A percentile compares a stretch with the other conserved stretches of the same genome.
phyloP scores from a whole-genome alignment of 352 stramenopile genomes.

The Phytophthora ramorum region DNA sequence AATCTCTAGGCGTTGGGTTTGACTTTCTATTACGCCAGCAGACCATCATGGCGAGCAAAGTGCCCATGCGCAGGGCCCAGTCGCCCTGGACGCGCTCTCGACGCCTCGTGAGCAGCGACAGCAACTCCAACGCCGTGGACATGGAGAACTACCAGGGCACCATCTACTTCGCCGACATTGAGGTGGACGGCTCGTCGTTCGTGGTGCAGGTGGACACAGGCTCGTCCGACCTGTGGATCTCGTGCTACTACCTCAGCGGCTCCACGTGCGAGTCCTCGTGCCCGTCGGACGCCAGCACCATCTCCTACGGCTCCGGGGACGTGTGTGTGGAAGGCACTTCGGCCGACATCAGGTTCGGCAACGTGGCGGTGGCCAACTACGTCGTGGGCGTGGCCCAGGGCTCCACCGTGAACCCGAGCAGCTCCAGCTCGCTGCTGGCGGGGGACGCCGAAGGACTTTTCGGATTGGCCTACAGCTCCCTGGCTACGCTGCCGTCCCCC shows the following conservation, averaged over 20 bases:
- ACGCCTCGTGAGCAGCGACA: conserved; percentile 36
- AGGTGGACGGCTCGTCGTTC: conserved; percentile 50
- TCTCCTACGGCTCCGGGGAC: conserved; percentile 70
- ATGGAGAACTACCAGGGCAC: conserved; percentile 65
- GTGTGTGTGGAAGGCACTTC: conserved; percentile 64
- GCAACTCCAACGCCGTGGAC: conserved; percentile 42
- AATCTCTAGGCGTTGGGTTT: neutral
- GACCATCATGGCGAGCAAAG: conserved; percentile 9
- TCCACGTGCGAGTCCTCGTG: conserved; percentile 54
- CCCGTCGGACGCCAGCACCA: conserved; percentile 42
- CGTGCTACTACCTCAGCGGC: conserved; percentile 58
- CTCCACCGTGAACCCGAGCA: conserved; percentile 52
- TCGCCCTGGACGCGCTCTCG: conserved; percentile 24
- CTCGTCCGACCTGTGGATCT: conserved; percentile 83
- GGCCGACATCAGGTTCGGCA: conserved; percentile 54
- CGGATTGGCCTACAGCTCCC: conserved; percentile 60
- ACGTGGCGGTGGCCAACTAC: conserved; percentile 51
- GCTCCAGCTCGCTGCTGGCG: conserved; percentile 44
- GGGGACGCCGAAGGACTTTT: conserved; percentile 67
- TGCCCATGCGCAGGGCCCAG: conserved; percentile 25
- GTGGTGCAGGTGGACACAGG: conserved; percentile 76
- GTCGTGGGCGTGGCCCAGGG: conserved; percentile 64
- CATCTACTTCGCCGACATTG: conserved; percentile 71
- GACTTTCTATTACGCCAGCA: conserved; percentile 1
- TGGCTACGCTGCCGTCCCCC: conserved; percentile 59